Percentiles rank a stretch among this genome's conserved stretches.
Conservation (phyloP, 73 alveolate species). For the Paramecium octaurelia region DNA sequence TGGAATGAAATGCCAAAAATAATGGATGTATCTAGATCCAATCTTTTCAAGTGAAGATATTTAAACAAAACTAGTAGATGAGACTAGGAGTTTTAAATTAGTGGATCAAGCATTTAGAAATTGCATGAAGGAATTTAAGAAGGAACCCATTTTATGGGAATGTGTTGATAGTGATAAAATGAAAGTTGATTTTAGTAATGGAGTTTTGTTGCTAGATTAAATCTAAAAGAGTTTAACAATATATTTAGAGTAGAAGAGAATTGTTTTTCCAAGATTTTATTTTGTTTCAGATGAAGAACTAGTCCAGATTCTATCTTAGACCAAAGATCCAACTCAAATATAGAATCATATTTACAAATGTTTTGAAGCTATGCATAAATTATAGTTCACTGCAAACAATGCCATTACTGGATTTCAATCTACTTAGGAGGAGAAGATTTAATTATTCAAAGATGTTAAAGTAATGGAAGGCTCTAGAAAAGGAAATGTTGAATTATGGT, state of each 20-base stretch:
- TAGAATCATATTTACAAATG: conserved; percentile 92
- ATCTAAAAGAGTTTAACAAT: conserved; percentile 87
- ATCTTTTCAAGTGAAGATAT: conserved; percentile 47
- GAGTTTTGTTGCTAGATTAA: conserved; percentile 72
- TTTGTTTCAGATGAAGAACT: conserved; percentile 95
- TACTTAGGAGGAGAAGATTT: conserved; percentile 83
- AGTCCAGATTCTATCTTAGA: conserved; percentile 88
- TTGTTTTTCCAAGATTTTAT: conserved; percentile 93
- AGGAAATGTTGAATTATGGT: conserved; percentile 97
- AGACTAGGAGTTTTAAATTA: not conserved
- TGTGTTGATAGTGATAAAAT: conserved; percentile 21
- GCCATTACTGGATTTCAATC: conserved; percentile 86
- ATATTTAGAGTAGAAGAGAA: conserved; percentile 94
- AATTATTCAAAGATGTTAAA: conserved; percentile 68
- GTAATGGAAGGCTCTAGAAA: conserved; percentile 89
- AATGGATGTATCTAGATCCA: conserved; percentile 49
- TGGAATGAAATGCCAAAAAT: conserved; percentile 35
- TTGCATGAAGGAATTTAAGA: conserved; percentile 14
- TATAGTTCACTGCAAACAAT: conserved; percentile 74
- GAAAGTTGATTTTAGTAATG: not conserved
- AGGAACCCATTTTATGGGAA: not conserved
- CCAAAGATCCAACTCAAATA: conserved; percentile 91
- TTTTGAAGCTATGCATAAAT: conserved; percentile 91
- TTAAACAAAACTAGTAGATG: not conserved
- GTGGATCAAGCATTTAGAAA: not conserved